phyloP scores from a whole-genome alignment of 163 green algal species.

The Chloromonas sp. region DNA sequence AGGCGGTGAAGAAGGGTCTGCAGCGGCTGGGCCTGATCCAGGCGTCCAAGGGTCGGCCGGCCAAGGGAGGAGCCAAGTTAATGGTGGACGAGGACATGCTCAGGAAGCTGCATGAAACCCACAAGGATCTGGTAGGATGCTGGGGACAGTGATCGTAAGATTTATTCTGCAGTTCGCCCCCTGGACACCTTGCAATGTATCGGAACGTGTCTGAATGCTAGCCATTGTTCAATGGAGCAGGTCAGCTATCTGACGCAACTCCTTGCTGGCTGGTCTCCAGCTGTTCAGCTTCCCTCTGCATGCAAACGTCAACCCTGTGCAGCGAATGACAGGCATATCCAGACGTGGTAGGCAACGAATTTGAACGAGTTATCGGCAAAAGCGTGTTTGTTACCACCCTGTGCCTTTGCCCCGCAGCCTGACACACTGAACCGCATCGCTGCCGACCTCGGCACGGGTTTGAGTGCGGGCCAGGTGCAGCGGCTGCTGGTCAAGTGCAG shows the following conservation, averaged over 20 bases:
- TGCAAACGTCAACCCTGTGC: no score
- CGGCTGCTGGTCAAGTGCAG: conserved; percentile 19
- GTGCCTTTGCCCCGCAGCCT: not conserved
- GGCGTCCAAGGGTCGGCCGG: not conserved
- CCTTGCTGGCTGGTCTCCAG: no score
- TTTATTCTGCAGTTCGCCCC: no score
- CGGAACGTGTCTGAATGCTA: no score
- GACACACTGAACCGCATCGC: conserved; percentile 33
- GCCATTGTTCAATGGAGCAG: no score
- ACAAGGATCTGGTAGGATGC: not conserved
- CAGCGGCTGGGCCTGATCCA: not conserved
- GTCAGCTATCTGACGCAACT: no score
- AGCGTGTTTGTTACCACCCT: no score
- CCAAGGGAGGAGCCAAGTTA: not conserved
- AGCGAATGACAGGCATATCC: no score
- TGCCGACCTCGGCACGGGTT: conserved; percentile 9
- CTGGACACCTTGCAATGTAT: no score
- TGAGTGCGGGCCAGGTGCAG: conserved; percentile 11
- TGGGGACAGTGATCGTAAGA: not conserved
- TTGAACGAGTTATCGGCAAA: no score
- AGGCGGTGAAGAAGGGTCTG: not conserved
- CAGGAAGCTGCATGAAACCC: not conserved
- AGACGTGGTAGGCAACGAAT: no score
- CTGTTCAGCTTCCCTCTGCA: no score
- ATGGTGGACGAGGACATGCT: not conserved